These are phyloP conservation scores for Saccharomycopsis oosterbeekiorum DNA, from an alignment of 805 yeast genomes.

Conservation along the genomic window DNA sequence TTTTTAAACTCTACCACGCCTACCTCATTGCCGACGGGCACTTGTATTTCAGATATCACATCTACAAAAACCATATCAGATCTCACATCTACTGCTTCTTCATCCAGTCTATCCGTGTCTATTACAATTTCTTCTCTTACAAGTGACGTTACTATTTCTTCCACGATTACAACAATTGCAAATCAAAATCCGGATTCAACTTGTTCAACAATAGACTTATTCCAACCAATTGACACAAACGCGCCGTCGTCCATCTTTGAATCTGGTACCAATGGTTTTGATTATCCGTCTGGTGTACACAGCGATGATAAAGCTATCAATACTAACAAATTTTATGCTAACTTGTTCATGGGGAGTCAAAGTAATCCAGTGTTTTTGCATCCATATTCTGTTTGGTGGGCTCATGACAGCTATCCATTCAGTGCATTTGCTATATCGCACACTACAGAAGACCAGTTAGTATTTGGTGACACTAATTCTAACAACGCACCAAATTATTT, in stretches of 20 bases:
- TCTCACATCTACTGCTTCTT: background rate
- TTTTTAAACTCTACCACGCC: background rate
- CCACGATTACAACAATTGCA: background rate
- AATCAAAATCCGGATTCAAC: background rate
- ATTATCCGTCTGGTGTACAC: slow-evolving; percentile 38
- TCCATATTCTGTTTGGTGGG: slow-evolving; percentile 69
- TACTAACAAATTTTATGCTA: slow-evolving; percentile 74
- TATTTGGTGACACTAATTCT: slow-evolving; percentile 43
- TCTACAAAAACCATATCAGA: background rate
- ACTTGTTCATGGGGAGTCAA: slow-evolving; percentile 56
- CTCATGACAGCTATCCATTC: slow-evolving; percentile 29
- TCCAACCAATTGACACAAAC: slow-evolving; percentile 35
- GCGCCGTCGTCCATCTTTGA: slow-evolving; percentile 39
- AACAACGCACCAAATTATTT: slow-evolving; percentile 5
- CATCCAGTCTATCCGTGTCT: background rate
- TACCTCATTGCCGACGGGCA: background rate
- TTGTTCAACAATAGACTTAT: slow-evolving; percentile 31
- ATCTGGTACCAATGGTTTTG: slow-evolving; percentile 35
- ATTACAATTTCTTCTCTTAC: background rate
- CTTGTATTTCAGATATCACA: background rate
- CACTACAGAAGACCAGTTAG: slow-evolving; percentile 47
- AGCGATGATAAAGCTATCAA: slow-evolving; percentile 29
- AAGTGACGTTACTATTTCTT: background rate
- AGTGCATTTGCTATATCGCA: slow-evolving; percentile 62
- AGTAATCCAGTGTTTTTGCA: slow-evolving; percentile 68